Evolutionary conservation across 768 basidiomycete genomes (phyloP).

Genomic region (Podaxis mareebaensis): DNA sequence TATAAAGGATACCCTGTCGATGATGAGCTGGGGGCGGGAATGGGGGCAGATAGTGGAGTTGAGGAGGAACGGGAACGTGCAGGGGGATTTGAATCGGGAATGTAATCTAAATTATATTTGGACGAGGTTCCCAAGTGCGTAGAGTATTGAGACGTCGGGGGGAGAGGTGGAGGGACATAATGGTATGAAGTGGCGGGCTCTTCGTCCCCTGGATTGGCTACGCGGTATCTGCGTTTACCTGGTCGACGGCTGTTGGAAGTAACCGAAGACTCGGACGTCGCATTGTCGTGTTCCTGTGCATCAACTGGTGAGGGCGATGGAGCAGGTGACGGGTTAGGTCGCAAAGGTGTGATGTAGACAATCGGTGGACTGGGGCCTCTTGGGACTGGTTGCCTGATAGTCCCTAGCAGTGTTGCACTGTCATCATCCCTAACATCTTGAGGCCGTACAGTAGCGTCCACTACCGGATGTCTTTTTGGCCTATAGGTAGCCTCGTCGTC

Average conservation of each 20-base stretch:
- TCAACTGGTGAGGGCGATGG: constrained; percentile 22
- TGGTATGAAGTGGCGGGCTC: neutral
- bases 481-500: constrained; percentile 10
- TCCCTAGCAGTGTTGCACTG: neutral
- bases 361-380: constrained; percentile 31
- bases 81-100: neutral
- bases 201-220: constrained; percentile 9
- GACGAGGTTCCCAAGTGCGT: constrained; percentile 9
- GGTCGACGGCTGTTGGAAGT: constrained; percentile 17
- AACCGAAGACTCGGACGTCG: constrained; percentile 17
- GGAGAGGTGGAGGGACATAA: constrained; percentile 12
- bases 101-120: constrained; percentile 7
- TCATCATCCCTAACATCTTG: constrained; percentile 9
- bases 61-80: constrained; percentile 8
- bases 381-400: constrained; percentile 7
- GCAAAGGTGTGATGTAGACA: constrained; percentile 23
- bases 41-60: neutral
- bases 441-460: neutral
- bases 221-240: constrained; percentile 12
- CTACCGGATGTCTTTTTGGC: neutral
- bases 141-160: constrained; percentile 10
- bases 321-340: constrained; percentile 28
- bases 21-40: neutral
- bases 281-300: constrained; percentile 3
- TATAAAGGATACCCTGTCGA: neutral